These are phyloP conservation scores for Monosporascus sp. DNA, from an alignment of 2,329 filamentous ascomycete species.

Conservation along the genomic window DNA sequence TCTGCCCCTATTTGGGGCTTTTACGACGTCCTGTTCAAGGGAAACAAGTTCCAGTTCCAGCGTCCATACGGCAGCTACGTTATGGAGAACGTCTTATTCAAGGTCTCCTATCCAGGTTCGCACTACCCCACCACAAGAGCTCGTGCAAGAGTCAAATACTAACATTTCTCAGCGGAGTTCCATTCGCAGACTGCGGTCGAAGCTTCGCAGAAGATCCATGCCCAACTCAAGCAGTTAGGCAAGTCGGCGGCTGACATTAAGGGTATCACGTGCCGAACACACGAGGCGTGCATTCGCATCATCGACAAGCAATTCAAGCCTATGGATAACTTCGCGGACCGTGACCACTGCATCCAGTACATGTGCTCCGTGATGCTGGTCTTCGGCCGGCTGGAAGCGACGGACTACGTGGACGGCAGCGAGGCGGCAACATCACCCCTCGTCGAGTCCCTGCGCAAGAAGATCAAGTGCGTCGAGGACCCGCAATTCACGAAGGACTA, in stretches of 20 bases:
- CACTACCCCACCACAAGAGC: constrained; percentile 4
- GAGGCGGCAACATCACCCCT: constrained; percentile 88
- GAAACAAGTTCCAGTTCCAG: constrained; percentile 94
- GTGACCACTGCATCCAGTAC: constrained; percentile 99
- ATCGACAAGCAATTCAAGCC: constrained; percentile 99
- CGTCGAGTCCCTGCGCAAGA: constrained; percentile 85
- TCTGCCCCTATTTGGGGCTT: constrained; percentile 94
- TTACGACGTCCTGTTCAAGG: constrained; percentile 97
- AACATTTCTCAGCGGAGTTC: constrained; percentile 65
- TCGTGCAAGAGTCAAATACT: not conserved
- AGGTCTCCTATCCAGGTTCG: constrained; percentile 94
- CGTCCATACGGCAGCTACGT: constrained; percentile 95
- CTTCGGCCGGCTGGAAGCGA: constrained; percentile 88
- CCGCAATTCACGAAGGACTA: constrained; percentile 92
- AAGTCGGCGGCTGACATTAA: constrained; percentile 95
- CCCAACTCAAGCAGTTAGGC: constrained; percentile 74
- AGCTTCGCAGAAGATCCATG: constrained; percentile 82
- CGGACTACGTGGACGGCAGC: constrained; percentile 86
- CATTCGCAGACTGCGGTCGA: constrained; percentile 98
- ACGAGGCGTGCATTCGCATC: constrained; percentile 97
- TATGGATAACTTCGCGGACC: constrained; percentile 99
- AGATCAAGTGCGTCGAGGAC: constrained; percentile 95
- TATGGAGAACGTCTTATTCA: constrained; percentile 99
- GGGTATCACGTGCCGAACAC: constrained; percentile 86
- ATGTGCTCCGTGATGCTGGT: constrained; percentile 96